Evolutionary conservation across 192 early-diverging fungal genomes (phyloP), one percentile per base, ranked within the genome.

Genomic region (Backusella tuberculispora): DNA sequence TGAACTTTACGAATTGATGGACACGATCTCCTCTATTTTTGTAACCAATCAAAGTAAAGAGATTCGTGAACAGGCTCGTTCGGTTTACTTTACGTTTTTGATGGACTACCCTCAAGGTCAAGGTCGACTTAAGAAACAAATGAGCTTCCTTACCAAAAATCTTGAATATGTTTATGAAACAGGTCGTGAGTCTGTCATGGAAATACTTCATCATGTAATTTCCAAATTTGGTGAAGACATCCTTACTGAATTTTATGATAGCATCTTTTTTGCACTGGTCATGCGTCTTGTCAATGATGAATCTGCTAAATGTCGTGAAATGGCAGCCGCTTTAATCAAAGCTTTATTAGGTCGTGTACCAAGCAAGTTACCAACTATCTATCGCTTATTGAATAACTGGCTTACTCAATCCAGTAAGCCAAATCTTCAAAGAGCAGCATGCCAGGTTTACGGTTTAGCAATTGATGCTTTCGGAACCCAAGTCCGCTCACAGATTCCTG

Each of bases 1-100:
- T 10, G 95, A 96, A 75, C 86, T 99, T 68, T 99, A 98, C 79
- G 95, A 97, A 71, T 78, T 98, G n/a, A 92, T 99, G 90, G 91
- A 92, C 69, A 83, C 80, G n/a, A 84, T 99, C 40, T 80, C 89
- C 24, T 79, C 88, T 73, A 87, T 96, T 72, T 93, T 98, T 90
- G 88, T 99, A 43, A 95, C 96, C 0, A 92, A 90, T 63, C 96
- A 98, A 82, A 84, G 85, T 13, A 80, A 75, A 4, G 88, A 93
- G 63, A 87, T 93, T 29, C 91, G 96, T 43, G 94, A 97, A 72
- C 83, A 93, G 48, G 97, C 94, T 65, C 92, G 97, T 8, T 83
- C 89, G 43, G 88, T 90, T 5, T 91, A 91, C 76, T 89, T 97
- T 72, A 92, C 94, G 71, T 99, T 99, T 85, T 83, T 99, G 71